A percentile compares a stretch with the other conserved stretches of the same genome.
phyloP scores from a whole-genome alignment of 371 early-diverging fungal species.

The Mortierella sp. region DNA sequence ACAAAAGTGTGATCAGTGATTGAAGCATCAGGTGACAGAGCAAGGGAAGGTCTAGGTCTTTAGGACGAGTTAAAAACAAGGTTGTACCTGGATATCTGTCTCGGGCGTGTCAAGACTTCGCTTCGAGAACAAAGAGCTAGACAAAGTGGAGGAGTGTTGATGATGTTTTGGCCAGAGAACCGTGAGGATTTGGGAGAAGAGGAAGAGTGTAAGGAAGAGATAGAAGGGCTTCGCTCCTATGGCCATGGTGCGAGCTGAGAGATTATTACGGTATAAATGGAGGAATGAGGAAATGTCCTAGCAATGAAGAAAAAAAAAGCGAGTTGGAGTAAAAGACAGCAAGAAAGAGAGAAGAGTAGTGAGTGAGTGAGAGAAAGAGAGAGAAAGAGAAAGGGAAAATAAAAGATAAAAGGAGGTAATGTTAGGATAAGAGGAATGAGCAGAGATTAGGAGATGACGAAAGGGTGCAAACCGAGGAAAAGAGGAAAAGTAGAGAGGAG shows the following conservation, averaged over 20 bases:
- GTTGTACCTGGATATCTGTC: constrained; percentile 31
- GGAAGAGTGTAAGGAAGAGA: constrained; percentile 42
- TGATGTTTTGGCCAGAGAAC: constrained; percentile 46
- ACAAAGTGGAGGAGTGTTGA: background rate
- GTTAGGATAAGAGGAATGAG: background rate
- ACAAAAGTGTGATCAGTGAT: background rate
- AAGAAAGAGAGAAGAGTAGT: background rate
- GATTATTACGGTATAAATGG: background rate
- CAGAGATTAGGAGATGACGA: background rate
- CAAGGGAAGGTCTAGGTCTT: background rate
- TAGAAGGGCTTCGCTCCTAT: constrained; percentile 40
- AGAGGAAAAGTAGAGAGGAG: background rate
- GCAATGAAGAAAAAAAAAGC: background rate
- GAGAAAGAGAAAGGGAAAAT: background rate
- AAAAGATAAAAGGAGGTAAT: background rate
- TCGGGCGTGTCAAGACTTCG: constrained; percentile 22
- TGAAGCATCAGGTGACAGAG: background rate
- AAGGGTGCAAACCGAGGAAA: background rate
- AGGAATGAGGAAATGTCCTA: background rate
- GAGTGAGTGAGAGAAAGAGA: background rate
- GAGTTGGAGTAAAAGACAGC: background rate
- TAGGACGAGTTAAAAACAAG: background rate
- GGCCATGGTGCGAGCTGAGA: constrained; percentile 17
- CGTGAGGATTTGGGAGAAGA: constrained; percentile 35
- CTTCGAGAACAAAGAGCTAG: constrained; percentile 23